Evolutionary conservation across 164 flowering plant genomes (phyloP), one percentile per base, ranked within the genome.

Genomic region (Tinospora cordifolia): DNA sequence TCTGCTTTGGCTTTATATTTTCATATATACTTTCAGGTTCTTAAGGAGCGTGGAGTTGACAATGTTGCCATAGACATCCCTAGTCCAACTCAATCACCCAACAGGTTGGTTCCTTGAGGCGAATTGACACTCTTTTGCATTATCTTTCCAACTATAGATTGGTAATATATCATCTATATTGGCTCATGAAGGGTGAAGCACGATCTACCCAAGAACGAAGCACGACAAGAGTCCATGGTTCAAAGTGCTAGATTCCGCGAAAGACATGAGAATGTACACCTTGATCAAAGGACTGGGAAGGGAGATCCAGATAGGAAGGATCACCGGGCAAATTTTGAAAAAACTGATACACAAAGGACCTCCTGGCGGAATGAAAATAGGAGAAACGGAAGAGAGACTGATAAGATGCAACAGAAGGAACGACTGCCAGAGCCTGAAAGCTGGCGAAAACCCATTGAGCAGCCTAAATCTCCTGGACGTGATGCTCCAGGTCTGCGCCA

Each of bases 21-120:
- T 69, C 51, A 26, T 41, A 70, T 54, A 21, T 59, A 17, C 68
- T 75, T 47, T 62, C 84, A 95, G 99, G 98, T 95, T 68, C 76
- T 95, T 74, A 89, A 87, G 82, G 94, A 87, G 80, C 86, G 96
- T 51, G 96, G 93, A 8, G 15, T 85, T 38, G 89, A 87, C 69
- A 88, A 84, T 80, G 83, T 75, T 73, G 76, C 76, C 21, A 76
- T 78, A 24, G 80, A 74, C 65, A 76, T 65, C 71, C 75, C 73
- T 74, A 88, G 86, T 38, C 22, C 70, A 36, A 76, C 57, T 25
- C 87, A 82, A 65, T 72, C 81, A 70, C 71, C 84, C 21, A 84
- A 76, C 69, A 87, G 91, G 99, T 91, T 30, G 36, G 3, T 30
- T 30, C 36, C 36, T 4, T 30, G 36, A 30, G 2, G 36, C 4